phyloP scores from a whole-genome alignment of 2,329 filamentous ascomycete genomes.

The Graphilbum fragrans region DNA sequence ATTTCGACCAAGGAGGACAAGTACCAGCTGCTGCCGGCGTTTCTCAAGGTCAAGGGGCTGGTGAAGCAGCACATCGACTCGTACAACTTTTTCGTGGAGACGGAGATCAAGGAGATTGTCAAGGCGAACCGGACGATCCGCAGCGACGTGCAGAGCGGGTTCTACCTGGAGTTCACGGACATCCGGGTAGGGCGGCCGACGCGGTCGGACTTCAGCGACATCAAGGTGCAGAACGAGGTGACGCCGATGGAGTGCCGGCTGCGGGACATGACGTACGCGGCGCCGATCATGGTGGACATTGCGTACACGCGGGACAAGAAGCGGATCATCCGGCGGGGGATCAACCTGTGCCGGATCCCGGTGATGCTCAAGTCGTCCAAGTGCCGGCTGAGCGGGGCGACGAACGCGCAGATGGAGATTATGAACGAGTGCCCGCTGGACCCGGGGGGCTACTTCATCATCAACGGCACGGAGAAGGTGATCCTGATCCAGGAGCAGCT shows the following conservation, averaged over 20 bases:
- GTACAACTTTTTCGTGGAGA: conserved; percentile 96
- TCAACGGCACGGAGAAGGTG: conserved; percentile 95
- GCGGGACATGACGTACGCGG: conserved; percentile 95
- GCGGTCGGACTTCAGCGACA: conserved; percentile 62
- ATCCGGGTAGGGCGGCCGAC: conserved; percentile 78
- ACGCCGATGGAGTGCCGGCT: conserved; percentile 95
- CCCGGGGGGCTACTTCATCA: conserved; percentile 95
- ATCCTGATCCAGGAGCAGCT: conserved; percentile 97
- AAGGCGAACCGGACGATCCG: conserved; percentile 78
- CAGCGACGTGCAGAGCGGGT: conserved; percentile 85
- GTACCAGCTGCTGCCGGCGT: conserved; percentile 94
- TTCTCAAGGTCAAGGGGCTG: conserved; percentile 80
- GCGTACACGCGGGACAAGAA: conserved; percentile 76
- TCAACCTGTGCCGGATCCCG: conserved; percentile 81
- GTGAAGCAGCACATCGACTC: conserved; percentile 66
- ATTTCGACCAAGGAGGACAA: conserved; percentile 68
- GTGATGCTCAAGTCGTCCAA: conserved; percentile 96
- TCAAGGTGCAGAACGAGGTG: conserved; percentile 59
- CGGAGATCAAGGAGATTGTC: conserved; percentile 94
- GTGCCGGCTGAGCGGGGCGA: conserved; percentile 74
- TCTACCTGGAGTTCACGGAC: conserved; percentile 87
- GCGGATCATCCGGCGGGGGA: conserved; percentile 59
- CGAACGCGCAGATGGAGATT: conserved; percentile 75
- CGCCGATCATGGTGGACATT: conserved; percentile 86
- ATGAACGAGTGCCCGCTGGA: conserved; percentile 95